A percentile compares a stretch with the other conserved stretches of the same genome.
Evolutionary conservation across 2,329 filamentous ascomycete genomes (phyloP).

Genomic region (Penicillium sp.): DNA sequence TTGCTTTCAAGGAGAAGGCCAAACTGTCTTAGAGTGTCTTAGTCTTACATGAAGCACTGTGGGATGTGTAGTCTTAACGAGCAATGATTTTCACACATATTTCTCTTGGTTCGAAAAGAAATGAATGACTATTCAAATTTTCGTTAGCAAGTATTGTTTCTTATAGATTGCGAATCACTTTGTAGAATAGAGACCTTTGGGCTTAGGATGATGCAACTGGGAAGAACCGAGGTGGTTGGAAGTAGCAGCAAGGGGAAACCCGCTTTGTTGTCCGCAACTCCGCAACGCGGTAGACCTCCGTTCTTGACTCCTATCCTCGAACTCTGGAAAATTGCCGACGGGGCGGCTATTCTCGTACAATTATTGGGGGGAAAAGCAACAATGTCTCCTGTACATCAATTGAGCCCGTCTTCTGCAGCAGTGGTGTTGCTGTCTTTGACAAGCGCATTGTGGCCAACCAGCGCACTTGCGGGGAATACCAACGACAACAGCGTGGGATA

Average conservation of each 20-base stretch:
- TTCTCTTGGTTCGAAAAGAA: slow-evolving; percentile 8
- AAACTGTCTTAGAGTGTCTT: slow-evolving; percentile 37
- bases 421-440: slow-evolving; percentile 16
- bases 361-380: slow-evolving; percentile 1
- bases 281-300: slow-evolving; percentile 14
- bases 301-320: slow-evolving; percentile 14
- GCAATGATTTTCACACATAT: slow-evolving; percentile 20
- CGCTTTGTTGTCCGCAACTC: slow-evolving; percentile 10
- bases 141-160: not conserved
- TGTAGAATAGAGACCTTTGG: not conserved
- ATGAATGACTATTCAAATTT: not conserved
- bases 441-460: slow-evolving; percentile 20
- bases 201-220: not conserved
- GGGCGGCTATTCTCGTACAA: slow-evolving; percentile 3
- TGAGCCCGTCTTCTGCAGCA: slow-evolving; percentile 6
- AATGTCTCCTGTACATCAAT: slow-evolving; percentile 10
- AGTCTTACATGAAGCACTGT: slow-evolving; percentile 2
- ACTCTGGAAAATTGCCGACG: slow-evolving; percentile 13
- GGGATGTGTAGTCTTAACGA: slow-evolving; percentile 21
- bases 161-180: not conserved
- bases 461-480: slow-evolving; percentile 24
- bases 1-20: slow-evolving; percentile 81
- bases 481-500: slow-evolving; percentile 32
- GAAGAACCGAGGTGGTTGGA: not conserved
- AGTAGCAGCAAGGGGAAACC: not conserved